Evolutionary conservation across 2,329 filamentous ascomycete genomes (phyloP).

Genomic region (Pseudopithomyces chartarum): DNA sequence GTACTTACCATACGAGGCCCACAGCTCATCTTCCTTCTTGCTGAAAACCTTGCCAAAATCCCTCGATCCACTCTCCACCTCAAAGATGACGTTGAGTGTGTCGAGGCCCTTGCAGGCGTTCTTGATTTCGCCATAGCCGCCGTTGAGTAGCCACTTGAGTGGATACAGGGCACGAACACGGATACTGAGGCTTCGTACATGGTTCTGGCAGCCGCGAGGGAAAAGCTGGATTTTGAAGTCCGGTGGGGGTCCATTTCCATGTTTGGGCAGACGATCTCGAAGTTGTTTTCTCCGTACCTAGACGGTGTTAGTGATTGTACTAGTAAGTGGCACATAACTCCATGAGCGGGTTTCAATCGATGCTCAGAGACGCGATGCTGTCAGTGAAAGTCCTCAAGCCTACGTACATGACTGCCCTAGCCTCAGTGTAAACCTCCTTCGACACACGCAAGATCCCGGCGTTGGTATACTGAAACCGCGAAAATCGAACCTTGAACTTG

Average conservation of each 20-base stretch:
- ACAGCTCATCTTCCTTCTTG: conserved; percentile 21
- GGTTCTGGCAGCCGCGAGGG: conserved; percentile 17
- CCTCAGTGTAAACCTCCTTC: conserved; percentile 47
- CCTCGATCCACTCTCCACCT: conserved; percentile 19
- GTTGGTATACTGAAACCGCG: conserved; percentile 21
- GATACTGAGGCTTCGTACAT: conserved; percentile 27
- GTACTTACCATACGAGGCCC: conserved; percentile 15
- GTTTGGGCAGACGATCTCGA: conserved; percentile 33
- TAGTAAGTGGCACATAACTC: neutral
- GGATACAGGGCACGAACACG: conserved; percentile 26
- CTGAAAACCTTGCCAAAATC: conserved; percentile 22
- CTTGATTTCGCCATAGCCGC: conserved; percentile 24
- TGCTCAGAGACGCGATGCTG: neutral
- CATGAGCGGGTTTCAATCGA: neutral
- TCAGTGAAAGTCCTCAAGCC: neutral
- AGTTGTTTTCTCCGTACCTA: conserved; percentile 43
- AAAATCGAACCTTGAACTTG: conserved; percentile 22
- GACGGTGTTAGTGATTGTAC: neutral
- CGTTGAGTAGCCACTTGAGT: conserved; percentile 24
- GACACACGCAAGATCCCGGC: conserved; percentile 39
- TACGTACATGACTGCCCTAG: conserved; percentile 44
- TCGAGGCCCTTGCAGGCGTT: conserved; percentile 26
- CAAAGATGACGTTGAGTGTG: conserved; percentile 26
- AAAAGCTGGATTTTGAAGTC: conserved; percentile 32
- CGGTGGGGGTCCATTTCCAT: conserved; percentile 22